These are phyloP conservation scores for Salix suchowensis DNA, from an alignment of 345 rosid genomes.

Conservation along the genomic window DNA sequence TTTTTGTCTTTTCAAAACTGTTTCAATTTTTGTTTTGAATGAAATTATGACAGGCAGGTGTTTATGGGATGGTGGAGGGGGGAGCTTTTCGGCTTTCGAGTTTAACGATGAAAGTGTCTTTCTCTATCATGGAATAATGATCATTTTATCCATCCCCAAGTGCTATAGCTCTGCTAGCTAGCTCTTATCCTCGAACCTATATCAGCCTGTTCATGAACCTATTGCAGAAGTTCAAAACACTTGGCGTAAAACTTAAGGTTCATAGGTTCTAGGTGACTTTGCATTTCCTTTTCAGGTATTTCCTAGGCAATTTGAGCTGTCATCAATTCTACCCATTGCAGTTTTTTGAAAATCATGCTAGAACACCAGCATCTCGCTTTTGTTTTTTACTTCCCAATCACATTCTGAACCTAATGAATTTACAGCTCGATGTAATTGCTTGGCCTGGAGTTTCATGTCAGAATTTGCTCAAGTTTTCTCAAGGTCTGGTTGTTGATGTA, in stretches of 20 bases:
- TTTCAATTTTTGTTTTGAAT: constrained; percentile 13
- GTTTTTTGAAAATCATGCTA: background rate
- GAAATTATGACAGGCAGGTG: constrained; percentile 18
- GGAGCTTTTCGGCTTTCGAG: constrained; percentile 38
- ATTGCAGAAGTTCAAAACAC: background rate
- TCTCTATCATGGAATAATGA: constrained; percentile 43
- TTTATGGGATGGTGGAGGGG: constrained; percentile 20
- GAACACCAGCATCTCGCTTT: background rate
- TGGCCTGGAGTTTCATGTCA: background rate
- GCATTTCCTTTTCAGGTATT: background rate
- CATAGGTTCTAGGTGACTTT: background rate
- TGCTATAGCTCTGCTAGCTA: constrained; percentile 2
- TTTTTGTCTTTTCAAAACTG: constrained; percentile 40
- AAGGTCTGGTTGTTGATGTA: background rate
- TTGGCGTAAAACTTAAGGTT: background rate
- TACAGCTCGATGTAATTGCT: background rate
- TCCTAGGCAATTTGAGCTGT: constrained; percentile 17
- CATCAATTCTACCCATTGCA: constrained; percentile 11
- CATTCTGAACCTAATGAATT: background rate
- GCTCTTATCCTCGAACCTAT: constrained; percentile 1
- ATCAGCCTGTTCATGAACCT: constrained; percentile 8
- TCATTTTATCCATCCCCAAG: constrained; percentile 16
- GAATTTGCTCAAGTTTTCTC: background rate
- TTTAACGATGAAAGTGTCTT: constrained; percentile 58
- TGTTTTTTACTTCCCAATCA: background rate